Evolutionary conservation across 805 yeast species (phyloP), one percentile per base, ranked within the genome.

Genomic region (Candida incommunis): DNA sequence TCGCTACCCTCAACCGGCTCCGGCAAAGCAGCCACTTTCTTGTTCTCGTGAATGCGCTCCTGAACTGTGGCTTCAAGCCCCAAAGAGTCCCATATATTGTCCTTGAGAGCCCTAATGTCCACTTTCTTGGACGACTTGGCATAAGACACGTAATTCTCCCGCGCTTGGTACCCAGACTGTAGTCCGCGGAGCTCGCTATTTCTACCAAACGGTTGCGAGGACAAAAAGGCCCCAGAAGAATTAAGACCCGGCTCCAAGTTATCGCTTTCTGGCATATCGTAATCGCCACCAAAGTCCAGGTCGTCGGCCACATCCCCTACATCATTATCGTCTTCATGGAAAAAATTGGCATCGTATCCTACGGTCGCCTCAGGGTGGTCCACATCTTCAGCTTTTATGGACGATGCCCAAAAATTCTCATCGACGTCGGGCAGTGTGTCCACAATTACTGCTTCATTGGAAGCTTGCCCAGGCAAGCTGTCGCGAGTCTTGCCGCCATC

Each of bases 51-150:
- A 5, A 18, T 35, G 4, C 31, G 20, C 16, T 20, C 42, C 15
- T n/a, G 20, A 5, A 22, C 29, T n/a, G 21, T 24, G 4, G 24
- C 23, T 15, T 43, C 37, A n/a, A 44, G 15, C 18, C 51, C 53
- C 52, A 61, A 45, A 0, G 74, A 69, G 25, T 68, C 67, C 94
- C 95, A 86, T 34, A 86, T 55, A 54, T 82, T 83, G 45, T 78
- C 80, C 64, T 87, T 86, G 44, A 86, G 66, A 22, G 67, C 64
- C 50, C 76, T 74, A 26, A 87, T 82, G 55, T 86, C 88, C 23
- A 87, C 92, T 49, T 76, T 74, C 58, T 85, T 86, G 3, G 95
- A 85, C 4, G 76, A 74, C 42, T 78, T 70, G 2, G 94, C 78
- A 55, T 75, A 83, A 48, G 69, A 74, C 21, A 79, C 58, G 41